These are phyloP conservation scores for Parachlorella kessleri DNA, from an alignment of 139 green algal species.

Conservation along the genomic window DNA sequence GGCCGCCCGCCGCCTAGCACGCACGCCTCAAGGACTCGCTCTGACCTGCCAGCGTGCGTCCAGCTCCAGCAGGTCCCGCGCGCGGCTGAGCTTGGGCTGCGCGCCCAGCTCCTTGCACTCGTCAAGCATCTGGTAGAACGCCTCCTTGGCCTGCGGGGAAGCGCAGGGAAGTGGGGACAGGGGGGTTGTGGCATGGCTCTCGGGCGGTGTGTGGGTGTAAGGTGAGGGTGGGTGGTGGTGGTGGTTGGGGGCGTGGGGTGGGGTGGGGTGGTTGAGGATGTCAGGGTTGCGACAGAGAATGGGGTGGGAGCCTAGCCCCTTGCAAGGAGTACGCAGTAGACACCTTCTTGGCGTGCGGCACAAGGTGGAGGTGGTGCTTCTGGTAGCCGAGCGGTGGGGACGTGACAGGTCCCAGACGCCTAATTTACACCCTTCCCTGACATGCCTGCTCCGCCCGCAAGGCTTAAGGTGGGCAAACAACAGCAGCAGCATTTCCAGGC, in stretches of 20 bases:
- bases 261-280: neutral
- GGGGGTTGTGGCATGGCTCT: too few relatives aligned
- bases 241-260: neutral
- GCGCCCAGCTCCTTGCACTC: conserved; percentile 31
- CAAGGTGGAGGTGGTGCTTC: too few relatives aligned
- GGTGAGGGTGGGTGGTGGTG: neutral
- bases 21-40: neutral
- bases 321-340: neutral
- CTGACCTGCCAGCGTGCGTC: conserved; percentile 67
- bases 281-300: neutral
- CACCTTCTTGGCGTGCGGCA: neutral
- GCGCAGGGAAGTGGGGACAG: too few relatives aligned
- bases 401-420: too few relatives aligned
- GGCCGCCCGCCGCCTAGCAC: too few relatives aligned
- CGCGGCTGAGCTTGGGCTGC: conserved; percentile 51
- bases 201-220: too few relatives aligned
- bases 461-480: conserved; percentile 11
- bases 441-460: too few relatives aligned
- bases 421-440: too few relatives aligned
- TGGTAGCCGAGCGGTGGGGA: too few relatives aligned
- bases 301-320: neutral
- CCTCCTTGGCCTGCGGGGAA: conserved; percentile 58
- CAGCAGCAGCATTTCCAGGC: neutral
- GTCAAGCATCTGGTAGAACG: conserved; percentile 74
- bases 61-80: conserved; percentile 58